Conservation (phyloP, 805 yeast genomes). For the Metschnikowia henanensis region DNA sequence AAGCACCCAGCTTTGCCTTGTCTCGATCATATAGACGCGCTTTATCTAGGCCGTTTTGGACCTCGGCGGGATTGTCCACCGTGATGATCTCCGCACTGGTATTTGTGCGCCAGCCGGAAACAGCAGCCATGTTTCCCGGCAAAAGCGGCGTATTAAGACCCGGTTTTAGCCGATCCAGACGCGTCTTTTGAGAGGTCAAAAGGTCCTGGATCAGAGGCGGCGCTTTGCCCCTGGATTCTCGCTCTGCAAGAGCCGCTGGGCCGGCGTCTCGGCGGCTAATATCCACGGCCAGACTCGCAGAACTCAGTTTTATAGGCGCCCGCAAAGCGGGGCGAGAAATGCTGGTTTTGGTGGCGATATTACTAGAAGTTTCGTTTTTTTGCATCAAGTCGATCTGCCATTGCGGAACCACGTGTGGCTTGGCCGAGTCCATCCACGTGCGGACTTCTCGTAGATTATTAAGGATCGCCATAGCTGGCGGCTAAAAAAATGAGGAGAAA, state of each 20-base stretch:
- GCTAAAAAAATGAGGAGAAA: background rate
- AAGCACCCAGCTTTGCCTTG: too few species aligned
- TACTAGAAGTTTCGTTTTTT: background rate
- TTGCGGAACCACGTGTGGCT: constrained; percentile 14
- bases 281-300: background rate
- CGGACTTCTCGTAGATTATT: constrained; percentile 19
- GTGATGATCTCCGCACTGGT: too few species aligned
- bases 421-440: constrained; percentile 15
- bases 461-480: constrained; percentile 18
- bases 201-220: background rate
- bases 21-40: too few species aligned
- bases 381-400: constrained; percentile 12
- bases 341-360: background rate
- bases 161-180: background rate
- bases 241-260: background rate
- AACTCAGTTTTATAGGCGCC: constrained; percentile 1
- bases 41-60: too few species aligned
- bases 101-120: background rate
- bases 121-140: background rate
- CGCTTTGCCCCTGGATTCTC: background rate
- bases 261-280: background rate
- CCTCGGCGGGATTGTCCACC: too few species aligned
- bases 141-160: background rate
- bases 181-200: background rate
- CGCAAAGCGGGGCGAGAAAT: constrained; percentile 1